Conservation (phyloP, 106 monocot genomes). For the Acorus calamus region DNA sequence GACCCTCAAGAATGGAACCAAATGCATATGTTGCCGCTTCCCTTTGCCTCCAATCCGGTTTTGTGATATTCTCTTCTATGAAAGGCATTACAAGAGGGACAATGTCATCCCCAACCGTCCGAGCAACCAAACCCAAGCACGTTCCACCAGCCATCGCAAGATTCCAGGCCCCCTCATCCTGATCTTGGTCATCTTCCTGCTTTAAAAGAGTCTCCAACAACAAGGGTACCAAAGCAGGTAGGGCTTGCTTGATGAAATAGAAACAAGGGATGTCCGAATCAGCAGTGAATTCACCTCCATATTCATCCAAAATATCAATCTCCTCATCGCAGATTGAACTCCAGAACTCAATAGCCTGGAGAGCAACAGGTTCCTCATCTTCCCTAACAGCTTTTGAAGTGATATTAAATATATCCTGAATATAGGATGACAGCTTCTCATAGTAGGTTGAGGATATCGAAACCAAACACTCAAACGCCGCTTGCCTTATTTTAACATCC, state of each 20-base stretch:
- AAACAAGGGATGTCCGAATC: slow-evolving; percentile 69
- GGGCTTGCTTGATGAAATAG: slow-evolving; percentile 84
- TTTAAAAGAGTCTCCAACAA: slow-evolving; percentile 84
- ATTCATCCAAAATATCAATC: slow-evolving; percentile 86
- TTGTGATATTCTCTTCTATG: slow-evolving; percentile 68
- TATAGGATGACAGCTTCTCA: slow-evolving; percentile 73
- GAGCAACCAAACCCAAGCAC: slow-evolving; percentile 84
- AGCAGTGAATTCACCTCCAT: slow-evolving; percentile 62
- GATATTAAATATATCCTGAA: slow-evolving; percentile 83
- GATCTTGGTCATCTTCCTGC: slow-evolving; percentile 97
- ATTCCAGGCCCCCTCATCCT: slow-evolving; percentile 95
- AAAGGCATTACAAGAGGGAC: slow-evolving; percentile 98
- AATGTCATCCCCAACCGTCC: slow-evolving; percentile 88
- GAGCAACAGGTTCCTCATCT: slow-evolving; percentile 88
- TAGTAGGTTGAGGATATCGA: slow-evolving; percentile 88
- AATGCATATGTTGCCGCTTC: slow-evolving; percentile 97
- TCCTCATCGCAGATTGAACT: slow-evolving; percentile 97
- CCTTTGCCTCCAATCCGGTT: slow-evolving; percentile 74
- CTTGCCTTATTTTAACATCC: slow-evolving; percentile 73
- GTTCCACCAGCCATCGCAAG: slow-evolving; percentile 98
- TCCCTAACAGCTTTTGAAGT: slow-evolving; percentile 80
- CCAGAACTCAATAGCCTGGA: slow-evolving; percentile 96
- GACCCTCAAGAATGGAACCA: slow-evolving; percentile 93
- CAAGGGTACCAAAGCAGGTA: slow-evolving; percentile 79
- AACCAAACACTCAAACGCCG: slow-evolving; percentile 91